Evolutionary conservation across 768 basidiomycete genomes (phyloP).

Genomic region (Leccinum boreale): DNA sequence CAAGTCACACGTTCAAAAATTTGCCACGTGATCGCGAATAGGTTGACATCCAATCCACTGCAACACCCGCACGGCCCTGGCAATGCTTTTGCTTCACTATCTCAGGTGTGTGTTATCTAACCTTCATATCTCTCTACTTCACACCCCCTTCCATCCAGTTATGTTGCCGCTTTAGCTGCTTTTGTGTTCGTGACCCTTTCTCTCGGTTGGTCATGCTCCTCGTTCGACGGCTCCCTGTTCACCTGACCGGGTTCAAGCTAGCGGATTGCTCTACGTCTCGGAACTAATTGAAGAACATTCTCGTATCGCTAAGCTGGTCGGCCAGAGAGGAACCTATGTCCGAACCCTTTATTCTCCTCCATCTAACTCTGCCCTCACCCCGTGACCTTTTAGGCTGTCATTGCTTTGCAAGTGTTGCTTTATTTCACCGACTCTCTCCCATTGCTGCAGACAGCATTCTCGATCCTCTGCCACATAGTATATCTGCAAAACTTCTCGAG

Average conservation of each 20-base stretch:
- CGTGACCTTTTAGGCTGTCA: conserved; percentile 57
- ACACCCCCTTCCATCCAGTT: conserved; percentile 44
- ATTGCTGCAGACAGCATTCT: conserved; percentile 68
- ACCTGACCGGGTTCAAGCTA: conserved; percentile 51
- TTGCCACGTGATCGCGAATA: background rate
- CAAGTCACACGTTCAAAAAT: background rate
- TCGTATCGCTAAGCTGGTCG: conserved; percentile 72
- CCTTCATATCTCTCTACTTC: background rate
- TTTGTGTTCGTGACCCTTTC: conserved; percentile 92
- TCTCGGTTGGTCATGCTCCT: conserved; percentile 56
- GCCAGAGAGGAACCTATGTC: conserved; percentile 87
- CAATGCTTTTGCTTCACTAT: conserved; percentile 52
- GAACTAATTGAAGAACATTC: conserved; percentile 96
- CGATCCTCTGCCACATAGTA: conserved; percentile 77
- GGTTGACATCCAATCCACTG: background rate
- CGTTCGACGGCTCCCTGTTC: background rate
- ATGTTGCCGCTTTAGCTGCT: conserved; percentile 69
- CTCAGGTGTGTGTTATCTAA: conserved; percentile 46
- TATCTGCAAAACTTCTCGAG: conserved; percentile 92
- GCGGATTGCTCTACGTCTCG: conserved; percentile 89
- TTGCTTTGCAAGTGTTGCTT: conserved; percentile 71
- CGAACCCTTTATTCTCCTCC: conserved; percentile 29
- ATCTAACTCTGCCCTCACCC: conserved; percentile 1
- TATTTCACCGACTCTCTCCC: conserved; percentile 83
- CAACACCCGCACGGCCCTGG: background rate